These are phyloP conservation scores for Panicum hallii DNA, from an alignment of 202 grass and related monocot species.

Conservation along the genomic window DNA sequence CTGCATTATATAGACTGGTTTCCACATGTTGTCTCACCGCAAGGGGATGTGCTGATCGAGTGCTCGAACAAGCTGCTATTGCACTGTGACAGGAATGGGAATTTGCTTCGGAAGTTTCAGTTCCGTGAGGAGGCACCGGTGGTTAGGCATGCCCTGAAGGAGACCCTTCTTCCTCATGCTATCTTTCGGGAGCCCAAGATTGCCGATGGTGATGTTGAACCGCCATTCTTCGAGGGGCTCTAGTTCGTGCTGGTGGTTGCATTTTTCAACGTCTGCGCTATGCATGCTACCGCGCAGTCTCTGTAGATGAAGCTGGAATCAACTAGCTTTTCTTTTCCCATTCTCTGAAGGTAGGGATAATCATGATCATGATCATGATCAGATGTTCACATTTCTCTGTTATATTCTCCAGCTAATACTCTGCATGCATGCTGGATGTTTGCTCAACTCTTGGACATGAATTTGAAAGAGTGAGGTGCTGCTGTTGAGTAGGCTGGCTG, in stretches of 20 bases:
- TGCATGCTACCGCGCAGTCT: constrained; percentile 1
- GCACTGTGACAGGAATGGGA: constrained; percentile 15
- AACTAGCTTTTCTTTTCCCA: neutral
- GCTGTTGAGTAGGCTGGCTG: neutral
- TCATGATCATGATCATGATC: neutral
- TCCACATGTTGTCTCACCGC: neutral
- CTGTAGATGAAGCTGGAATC: neutral
- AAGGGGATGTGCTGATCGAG: constrained; percentile 28
- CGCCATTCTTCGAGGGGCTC: constrained; percentile 1
- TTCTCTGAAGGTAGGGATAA: neutral
- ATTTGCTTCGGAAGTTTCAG: constrained; percentile 5
- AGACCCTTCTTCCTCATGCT: constrained; percentile 16
- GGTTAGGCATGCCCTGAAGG: constrained; percentile 1
- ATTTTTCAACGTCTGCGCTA: constrained; percentile 2
- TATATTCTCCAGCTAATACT: neutral
- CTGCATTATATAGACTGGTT: neutral
- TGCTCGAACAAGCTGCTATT: neutral
- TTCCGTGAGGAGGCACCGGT: neutral
- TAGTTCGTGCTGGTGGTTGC: constrained; percentile 9
- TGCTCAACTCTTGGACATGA: constrained; percentile 2
- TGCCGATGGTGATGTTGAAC: neutral
- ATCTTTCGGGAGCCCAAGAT: neutral
- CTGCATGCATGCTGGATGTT: neutral
- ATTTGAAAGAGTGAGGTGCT: neutral
- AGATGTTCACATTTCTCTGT: neutral